Percentiles rank a stretch among this genome's conserved stretches.
Evolutionary conservation across 2,329 filamentous ascomycete genomes (phyloP).

Genomic region (Arthrobotrys megalospora): DNA sequence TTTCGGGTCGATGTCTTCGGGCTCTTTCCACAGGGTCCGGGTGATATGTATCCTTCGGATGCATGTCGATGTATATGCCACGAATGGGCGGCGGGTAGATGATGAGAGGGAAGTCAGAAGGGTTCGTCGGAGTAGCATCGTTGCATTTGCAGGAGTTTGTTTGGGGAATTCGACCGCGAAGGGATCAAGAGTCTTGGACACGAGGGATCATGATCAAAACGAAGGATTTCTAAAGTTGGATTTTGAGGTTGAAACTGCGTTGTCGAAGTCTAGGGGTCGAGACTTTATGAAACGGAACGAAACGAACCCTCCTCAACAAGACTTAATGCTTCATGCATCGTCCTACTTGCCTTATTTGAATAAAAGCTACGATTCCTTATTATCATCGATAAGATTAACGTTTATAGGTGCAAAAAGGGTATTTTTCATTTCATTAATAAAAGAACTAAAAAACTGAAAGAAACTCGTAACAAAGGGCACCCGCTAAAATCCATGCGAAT

Average conservation of each 20-base stretch:
- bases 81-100: neutral
- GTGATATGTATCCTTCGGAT: neutral
- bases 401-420: too few species aligned
- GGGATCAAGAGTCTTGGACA: too few species aligned
- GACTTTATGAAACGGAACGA: slow-evolving; percentile 5
- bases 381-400: too few species aligned
- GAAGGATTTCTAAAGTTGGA: neutral
- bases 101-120: neutral
- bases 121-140: slow-evolving; percentile 2
- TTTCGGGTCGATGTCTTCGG: neutral
- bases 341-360: slow-evolving; percentile 1
- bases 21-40: neutral
- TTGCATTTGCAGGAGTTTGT: neutral
- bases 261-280: neutral
- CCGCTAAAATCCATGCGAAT: too few species aligned
- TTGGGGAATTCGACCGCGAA: neutral
- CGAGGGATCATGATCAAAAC: too few species aligned
- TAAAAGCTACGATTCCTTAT: too few species aligned
- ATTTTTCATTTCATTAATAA: too few species aligned
- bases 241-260: slow-evolving; percentile 21
- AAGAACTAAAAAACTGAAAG: too few species aligned
- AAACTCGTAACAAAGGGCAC: too few species aligned
- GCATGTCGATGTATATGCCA: neutral
- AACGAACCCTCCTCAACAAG: neutral
- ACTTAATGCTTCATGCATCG: neutral